phyloP scores from a whole-genome alignment of 2,329 filamentous ascomycete genomes.

The Ophiosphaerella narmari region DNA sequence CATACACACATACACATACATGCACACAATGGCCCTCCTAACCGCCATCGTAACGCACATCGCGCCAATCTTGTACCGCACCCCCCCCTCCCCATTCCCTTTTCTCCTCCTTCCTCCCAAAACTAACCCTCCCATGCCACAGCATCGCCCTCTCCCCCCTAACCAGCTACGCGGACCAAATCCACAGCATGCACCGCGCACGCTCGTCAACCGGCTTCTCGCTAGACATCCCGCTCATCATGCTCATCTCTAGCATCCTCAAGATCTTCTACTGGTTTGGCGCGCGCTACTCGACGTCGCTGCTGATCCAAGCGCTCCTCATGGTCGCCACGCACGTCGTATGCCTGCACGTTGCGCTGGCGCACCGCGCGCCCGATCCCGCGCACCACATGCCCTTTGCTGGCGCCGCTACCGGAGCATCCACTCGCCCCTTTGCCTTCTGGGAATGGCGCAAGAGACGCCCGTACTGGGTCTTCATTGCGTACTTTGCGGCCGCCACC shows the following conservation, averaged over 20 bases:
- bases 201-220: slow-evolving; percentile 67
- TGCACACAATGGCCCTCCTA: slow-evolving; percentile 41
- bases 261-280: slow-evolving; percentile 72
- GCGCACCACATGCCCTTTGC: slow-evolving; percentile 63
- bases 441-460: slow-evolving; percentile 80
- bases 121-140: too few species aligned
- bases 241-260: slow-evolving; percentile 67
- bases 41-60: slow-evolving; percentile 42
- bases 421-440: slow-evolving; percentile 68
- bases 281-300: slow-evolving; percentile 61
- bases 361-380: slow-evolving; percentile 53
- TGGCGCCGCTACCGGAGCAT: slow-evolving; percentile 30
- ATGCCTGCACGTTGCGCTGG: slow-evolving; percentile 64
- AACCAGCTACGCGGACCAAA: slow-evolving; percentile 70
- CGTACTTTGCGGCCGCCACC: slow-evolving; percentile 67
- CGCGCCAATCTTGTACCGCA: slow-evolving; percentile 46
- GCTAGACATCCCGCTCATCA: slow-evolving; percentile 69
- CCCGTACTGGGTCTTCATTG: slow-evolving; percentile 80
- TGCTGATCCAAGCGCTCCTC: slow-evolving; percentile 64
- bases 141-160: slow-evolving; percentile 66
- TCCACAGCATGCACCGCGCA: slow-evolving; percentile 65
- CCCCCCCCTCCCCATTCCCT: not conserved
- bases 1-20: too few species aligned
- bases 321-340: slow-evolving; percentile 64
- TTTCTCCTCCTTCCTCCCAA: too few species aligned